These are phyloP conservation scores for Breynia disticha DNA, from an alignment of 441 rosid genomes.

Conservation along the genomic window DNA sequence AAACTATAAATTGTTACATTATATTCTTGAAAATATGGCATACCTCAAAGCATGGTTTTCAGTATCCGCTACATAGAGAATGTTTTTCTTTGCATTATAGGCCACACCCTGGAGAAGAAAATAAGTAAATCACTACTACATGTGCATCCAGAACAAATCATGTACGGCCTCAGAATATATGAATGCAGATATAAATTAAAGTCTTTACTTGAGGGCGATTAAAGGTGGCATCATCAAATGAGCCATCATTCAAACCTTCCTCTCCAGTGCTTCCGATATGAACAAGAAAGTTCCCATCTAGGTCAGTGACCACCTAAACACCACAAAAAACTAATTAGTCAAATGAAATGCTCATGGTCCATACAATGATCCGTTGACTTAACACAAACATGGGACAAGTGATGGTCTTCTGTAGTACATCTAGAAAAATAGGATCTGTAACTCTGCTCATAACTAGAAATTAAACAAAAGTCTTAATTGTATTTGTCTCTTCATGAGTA, in stretches of 20 bases:
- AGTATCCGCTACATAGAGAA: constrained; percentile 88
- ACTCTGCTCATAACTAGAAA: too few relatives aligned
- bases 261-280: constrained; percentile 87
- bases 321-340: constrained; percentile 7
- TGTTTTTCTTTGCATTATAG: constrained; percentile 77
- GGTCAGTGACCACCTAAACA: constrained; percentile 78
- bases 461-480: too few relatives aligned
- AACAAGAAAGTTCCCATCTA: constrained; percentile 71
- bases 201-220: constrained; percentile 73
- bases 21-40: constrained; percentile 1
- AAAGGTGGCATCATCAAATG: constrained; percentile 75
- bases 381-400: too few relatives aligned
- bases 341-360: too few relatives aligned
- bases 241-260: constrained; percentile 77
- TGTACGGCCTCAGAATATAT: background rate
- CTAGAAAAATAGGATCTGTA: too few relatives aligned
- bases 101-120: constrained; percentile 66
- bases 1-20: background rate
- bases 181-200: constrained; percentile 1
- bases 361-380: too few relatives aligned
- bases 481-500: background rate
- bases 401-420: too few relatives aligned
- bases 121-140: constrained; percentile 9
- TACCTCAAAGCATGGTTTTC: constrained; percentile 97
- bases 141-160: too few relatives aligned